These are phyloP conservation scores for Schizopora paradoxa DNA, from an alignment of 1,284 basidiomycete species.

Conservation along the genomic window DNA sequence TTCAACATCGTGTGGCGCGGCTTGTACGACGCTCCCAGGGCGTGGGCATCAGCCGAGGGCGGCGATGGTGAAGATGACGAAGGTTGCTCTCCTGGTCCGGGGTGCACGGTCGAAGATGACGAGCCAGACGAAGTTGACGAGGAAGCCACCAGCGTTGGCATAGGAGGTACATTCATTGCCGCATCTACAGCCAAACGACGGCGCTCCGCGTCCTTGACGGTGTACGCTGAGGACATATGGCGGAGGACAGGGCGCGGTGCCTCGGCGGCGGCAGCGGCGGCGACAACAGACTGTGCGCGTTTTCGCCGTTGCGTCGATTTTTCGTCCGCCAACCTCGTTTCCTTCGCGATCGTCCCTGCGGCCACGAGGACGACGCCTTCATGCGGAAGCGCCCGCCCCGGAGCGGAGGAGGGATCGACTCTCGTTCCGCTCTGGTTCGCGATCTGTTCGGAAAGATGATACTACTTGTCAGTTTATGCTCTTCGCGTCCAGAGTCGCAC, in stretches of 20 bases:
- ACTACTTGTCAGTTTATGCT: constrained; percentile 3
- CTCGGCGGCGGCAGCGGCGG: neutral
- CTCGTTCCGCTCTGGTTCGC: neutral
- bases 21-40: no score
- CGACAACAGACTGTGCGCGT: constrained; percentile 10
- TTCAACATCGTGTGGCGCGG: constrained; percentile 2
- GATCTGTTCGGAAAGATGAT: constrained; percentile 4
- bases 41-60: no score
- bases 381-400: constrained; percentile 5
- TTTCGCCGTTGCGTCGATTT: constrained; percentile 5
- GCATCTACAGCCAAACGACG: constrained; percentile 1
- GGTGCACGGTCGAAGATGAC: constrained; percentile 3
- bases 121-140: constrained; percentile 6
- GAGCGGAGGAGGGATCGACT: neutral
- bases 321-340: constrained; percentile 4
- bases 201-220: neutral
- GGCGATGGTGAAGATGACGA: neutral
- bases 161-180: neutral
- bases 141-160: neutral
- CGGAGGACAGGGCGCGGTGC: constrained; percentile 3
- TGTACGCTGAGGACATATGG: constrained; percentile 13
- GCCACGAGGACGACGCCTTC: constrained; percentile 14
- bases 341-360: constrained; percentile 13
- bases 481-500: no score
- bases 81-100: neutral